Base-by-base conservation (phyloP, 2,329 filamentous ascomycete species). In the Monilinia polystroma region DNA sequence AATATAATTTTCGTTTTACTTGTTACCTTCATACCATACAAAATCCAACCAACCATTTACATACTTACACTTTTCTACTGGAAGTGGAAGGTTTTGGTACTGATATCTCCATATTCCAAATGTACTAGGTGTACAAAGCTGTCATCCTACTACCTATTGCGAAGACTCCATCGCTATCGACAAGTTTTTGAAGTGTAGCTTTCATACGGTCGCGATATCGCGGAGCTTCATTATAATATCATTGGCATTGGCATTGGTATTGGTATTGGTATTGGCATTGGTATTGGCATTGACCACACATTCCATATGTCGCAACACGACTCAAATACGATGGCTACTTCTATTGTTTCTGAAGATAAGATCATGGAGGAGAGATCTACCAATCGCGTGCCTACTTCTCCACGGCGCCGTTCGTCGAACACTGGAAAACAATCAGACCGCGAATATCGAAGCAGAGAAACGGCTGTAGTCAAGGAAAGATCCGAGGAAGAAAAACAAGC, bases 401-500 rank as follows among this genome's bases (percentile, higher is more conserved):
- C 71, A 23, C 69, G 65, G 38, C 73, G 71, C 60, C 55, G 55
- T 38, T 72, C 73, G 68, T 78, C 67, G 67, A 70, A 70, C 69
- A 57, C 67, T 29, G 64, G 68, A 64, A 70, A 66, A 63, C 52
- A 66, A 16, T 38, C 63, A n/a, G 68, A 62, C 29, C n/a, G 51
- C 26, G 51, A 53, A 53, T 65, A 47, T 45, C 70, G 70, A 64
- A 68, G 68, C 35, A 67, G 66, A 55, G 59, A 70, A 66, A 62
- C 70, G 67, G 64, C 68, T 68, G 66, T 69, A 23, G 67, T 64
- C 26, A 72, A 69, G 26, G 63, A 66, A 64, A 83, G 81, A 69
- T 87, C 85, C 14, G 92, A 91, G 74, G 92, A 92, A 77, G 89
- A 93, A 79, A 96, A 96, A 79, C 92, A 94, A 79, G 91, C 89